These are phyloP conservation scores for Cryphonectria japonica DNA, from an alignment of 2,329 filamentous ascomycete genomes.

Conservation along the genomic window DNA sequence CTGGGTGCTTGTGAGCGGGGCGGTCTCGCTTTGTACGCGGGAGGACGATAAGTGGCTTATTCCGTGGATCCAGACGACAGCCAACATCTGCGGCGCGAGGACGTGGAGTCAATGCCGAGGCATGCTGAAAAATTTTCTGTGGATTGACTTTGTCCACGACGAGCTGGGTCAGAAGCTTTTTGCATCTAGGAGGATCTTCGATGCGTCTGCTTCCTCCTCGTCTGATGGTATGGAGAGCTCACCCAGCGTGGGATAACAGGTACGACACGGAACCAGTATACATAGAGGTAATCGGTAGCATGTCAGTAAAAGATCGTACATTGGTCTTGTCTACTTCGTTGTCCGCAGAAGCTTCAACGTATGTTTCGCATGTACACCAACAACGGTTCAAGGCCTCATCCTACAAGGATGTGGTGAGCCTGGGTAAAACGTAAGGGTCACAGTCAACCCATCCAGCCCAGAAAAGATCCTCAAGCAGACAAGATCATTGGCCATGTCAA, in stretches of 20 bases:
- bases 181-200: neutral
- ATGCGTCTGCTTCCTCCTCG: neutral
- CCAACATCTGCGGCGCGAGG: conserved; percentile 27
- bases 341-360: too few relatives aligned
- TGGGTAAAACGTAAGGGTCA: neutral
- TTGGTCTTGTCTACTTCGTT: too few relatives aligned
- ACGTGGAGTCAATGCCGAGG: conserved; percentile 30
- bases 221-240: neutral
- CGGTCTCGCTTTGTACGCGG: conserved; percentile 33
- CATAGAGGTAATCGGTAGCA: neutral
- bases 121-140: conserved; percentile 13
- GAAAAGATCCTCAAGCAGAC: too few relatives aligned
- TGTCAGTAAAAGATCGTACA: neutral
- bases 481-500: neutral
- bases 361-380: too few relatives aligned
- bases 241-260: neutral
- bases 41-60: conserved; percentile 32
- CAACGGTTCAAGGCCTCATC: too few relatives aligned
- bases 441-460: neutral
- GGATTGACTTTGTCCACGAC: conserved; percentile 26
- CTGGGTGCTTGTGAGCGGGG: conserved; percentile 36
- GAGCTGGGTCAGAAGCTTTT: neutral
- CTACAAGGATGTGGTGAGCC: too few relatives aligned
- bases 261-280: neutral
- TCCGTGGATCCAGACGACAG: conserved; percentile 32